Conservation (phyloP, 208 protist genomes). For the Acanthamoeba sp. region DNA sequence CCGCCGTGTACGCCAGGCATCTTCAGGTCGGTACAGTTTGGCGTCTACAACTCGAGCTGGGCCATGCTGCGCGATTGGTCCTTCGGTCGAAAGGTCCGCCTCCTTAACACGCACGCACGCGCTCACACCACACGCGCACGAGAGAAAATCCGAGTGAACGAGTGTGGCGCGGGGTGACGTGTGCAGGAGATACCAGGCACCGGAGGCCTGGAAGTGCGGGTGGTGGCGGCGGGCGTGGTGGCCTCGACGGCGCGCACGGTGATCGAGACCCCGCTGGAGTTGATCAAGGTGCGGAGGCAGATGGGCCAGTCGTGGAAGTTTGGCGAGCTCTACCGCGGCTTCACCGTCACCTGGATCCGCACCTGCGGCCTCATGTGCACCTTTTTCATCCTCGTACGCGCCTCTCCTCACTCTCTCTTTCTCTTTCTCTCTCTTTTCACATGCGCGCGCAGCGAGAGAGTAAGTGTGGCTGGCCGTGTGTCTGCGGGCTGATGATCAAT, state of each 20-base stretch:
- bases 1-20: slow-evolving; percentile 35
- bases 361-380: slow-evolving; percentile 75
- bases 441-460: too few species aligned
- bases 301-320: slow-evolving; percentile 74
- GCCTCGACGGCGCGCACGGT: slow-evolving; percentile 69
- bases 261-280: slow-evolving; percentile 68
- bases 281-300: slow-evolving; percentile 73
- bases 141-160: not conserved
- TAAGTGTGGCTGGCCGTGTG: not conserved
- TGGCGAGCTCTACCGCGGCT: slow-evolving; percentile 64
- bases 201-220: slow-evolving; percentile 61
- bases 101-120: not conserved
- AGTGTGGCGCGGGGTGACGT: not conserved
- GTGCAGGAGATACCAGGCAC: slow-evolving; percentile 58
- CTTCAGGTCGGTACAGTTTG: slow-evolving; percentile 76
- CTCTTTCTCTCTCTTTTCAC: not conserved
- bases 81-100: slow-evolving; percentile 18
- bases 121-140: not conserved
- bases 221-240: slow-evolving; percentile 36
- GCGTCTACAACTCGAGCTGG: slow-evolving; percentile 75
- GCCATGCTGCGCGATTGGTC: slow-evolving; percentile 50
- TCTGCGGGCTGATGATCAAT: too few species aligned
- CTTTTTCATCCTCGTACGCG: slow-evolving; percentile 72
- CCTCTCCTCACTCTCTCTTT: not conserved
- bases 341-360: slow-evolving; percentile 76